These are phyloP conservation scores for Colletotrichum sp. DNA, from an alignment of 2,329 filamentous ascomycete genomes.

Conservation along the genomic window DNA sequence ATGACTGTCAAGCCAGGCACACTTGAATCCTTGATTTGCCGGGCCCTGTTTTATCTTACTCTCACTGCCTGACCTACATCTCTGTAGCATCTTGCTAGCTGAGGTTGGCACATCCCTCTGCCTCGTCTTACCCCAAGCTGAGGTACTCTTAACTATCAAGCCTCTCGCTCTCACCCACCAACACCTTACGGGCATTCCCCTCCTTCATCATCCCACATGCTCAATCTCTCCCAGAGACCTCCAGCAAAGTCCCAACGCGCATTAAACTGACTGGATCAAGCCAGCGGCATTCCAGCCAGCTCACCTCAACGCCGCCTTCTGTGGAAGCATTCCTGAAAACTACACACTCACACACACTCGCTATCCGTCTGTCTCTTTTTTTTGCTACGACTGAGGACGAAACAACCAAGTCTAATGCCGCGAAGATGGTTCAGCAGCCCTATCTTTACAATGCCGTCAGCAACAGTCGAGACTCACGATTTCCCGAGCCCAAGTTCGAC, in stretches of 20 bases:
- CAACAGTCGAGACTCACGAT: conserved; percentile 58
- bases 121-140: background rate
- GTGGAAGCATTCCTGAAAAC: background rate
- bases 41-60: background rate
- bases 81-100: background rate
- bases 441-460: conserved; percentile 72
- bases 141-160: background rate
- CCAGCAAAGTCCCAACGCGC: background rate
- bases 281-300: conserved; percentile 1
- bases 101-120: background rate
- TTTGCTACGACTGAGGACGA: background rate
- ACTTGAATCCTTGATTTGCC: background rate
- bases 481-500: conserved; percentile 71
- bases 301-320: background rate
- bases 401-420: background rate
- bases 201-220: conserved; percentile 1
- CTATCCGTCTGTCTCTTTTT: background rate
- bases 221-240: background rate
- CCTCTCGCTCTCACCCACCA: background rate
- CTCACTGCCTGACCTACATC: background rate
- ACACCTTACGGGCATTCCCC: background rate
- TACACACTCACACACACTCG: background rate
- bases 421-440: conserved; percentile 52
- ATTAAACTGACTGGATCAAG: background rate
- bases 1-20: background rate